Conservation (phyloP, 108 stramenopile genomes). For the Cyclotella cryptica region DNA sequence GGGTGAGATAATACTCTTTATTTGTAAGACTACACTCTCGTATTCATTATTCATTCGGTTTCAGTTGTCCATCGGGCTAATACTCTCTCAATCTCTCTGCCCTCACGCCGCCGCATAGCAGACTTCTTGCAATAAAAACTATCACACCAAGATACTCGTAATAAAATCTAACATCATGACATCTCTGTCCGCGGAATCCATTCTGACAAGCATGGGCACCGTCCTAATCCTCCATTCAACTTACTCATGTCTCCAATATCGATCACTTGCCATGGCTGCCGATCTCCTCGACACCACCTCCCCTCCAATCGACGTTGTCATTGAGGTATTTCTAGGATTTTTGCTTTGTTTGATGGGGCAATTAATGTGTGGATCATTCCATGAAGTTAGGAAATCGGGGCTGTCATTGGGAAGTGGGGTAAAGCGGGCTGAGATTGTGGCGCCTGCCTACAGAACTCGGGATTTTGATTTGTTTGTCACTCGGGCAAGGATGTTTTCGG, state of each 20-base stretch:
- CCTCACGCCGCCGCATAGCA: not conserved
- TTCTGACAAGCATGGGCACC: constrained; percentile 42
- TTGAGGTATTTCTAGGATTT: constrained; percentile 54
- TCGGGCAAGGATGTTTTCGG: constrained; percentile 26
- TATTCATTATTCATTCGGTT: no score
- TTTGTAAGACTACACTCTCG: no score
- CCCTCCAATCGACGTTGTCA: constrained; percentile 54
- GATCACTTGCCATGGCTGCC: constrained; percentile 53
- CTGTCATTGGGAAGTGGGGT: not conserved
- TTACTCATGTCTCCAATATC: constrained; percentile 60
- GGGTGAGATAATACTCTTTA: no score
- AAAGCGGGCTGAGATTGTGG: constrained; percentile 40
- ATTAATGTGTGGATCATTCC: constrained; percentile 52
- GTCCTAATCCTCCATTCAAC: constrained; percentile 53
- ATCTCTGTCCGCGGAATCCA: constrained; percentile 31
- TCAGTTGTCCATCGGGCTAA: no score
- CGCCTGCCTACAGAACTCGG: constrained; percentile 49
- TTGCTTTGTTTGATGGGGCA: constrained; percentile 46
- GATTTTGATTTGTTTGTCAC: constrained; percentile 57
- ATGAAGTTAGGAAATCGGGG: constrained; percentile 35
- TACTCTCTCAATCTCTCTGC: no score
- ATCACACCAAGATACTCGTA: not conserved
- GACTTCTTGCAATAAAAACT: not conserved
- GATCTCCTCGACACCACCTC: constrained; percentile 53
- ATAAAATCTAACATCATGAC: constrained; percentile 23